Percentiles rank a stretch among this genome's conserved stretches.
phyloP scores from a whole-genome alignment of 441 rosid species.

The Populus hybrid region DNA sequence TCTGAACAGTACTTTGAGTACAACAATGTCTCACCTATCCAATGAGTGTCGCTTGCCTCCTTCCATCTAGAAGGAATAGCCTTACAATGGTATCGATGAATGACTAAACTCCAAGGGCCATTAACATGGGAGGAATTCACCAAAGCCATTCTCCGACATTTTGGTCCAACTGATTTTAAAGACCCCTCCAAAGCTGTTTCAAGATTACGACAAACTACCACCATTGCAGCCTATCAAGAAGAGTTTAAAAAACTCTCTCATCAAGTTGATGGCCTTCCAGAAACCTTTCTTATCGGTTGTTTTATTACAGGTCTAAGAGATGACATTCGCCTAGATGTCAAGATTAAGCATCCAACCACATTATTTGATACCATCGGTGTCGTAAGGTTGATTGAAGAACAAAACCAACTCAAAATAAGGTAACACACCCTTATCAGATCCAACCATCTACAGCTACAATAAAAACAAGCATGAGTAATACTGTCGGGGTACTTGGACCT shows the following conservation, averaged over 20 bases:
- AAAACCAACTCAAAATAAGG: background rate
- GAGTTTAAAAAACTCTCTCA: background rate
- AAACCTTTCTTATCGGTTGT: background rate
- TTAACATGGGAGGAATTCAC: background rate
- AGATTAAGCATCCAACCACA: background rate
- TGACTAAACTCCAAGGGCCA: too few relatives aligned
- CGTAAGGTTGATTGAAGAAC: background rate
- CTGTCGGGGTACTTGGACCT: background rate
- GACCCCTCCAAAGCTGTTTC: background rate
- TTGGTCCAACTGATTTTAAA: background rate
- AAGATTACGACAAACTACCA: background rate
- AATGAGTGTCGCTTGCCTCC: too few relatives aligned
- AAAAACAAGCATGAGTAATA: accelerated
- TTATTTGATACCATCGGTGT: background rate
- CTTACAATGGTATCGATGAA: too few relatives aligned
- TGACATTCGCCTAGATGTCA: background rate
- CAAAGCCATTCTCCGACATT: background rate
- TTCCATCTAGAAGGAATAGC: too few relatives aligned
- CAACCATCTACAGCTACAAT: accelerated
- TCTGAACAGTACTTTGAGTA: too few relatives aligned
- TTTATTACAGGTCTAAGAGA: background rate
- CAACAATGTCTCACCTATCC: too few relatives aligned
- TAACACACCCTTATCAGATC: accelerated
- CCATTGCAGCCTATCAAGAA: background rate
- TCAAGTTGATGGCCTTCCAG: background rate